Base-by-base conservation (phyloP, 2,329 filamentous ascomycete species). In the Diaporthe amygdali region DNA sequence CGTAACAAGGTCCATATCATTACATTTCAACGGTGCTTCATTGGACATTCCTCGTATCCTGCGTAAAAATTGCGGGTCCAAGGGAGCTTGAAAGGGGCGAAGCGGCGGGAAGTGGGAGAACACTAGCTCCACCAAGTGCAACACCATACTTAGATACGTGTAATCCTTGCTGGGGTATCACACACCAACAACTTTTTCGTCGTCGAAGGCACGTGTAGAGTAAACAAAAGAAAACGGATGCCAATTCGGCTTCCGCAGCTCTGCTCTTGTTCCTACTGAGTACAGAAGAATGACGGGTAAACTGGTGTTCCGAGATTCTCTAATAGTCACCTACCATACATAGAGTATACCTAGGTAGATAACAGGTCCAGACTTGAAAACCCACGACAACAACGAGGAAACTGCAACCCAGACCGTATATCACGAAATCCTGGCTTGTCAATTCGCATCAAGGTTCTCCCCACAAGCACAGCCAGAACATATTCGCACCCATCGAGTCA, bases 51-150 rank as follows among this genome's bases (percentile, higher is more conserved):
- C 27, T n/a, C 46, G 5, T 27, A 52, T 41, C 32, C 30, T 25
- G 20, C 17, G 17, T 22, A 52, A 39, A 32, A 46, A 20, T 46
- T n/a, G n/a, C 9, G 5, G 17, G 5, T 27, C 22, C 15, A 30
- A 25, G 56, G 39, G 34, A 47, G 25, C 41, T 32, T 30, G 56
- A 47, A 32, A 20, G 22, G 44, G 44, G 44, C 30, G n/a, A 47
- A 15, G 49, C 49, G 49, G 30, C 63, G 63, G 63, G 32, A 54
- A 66, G 47, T 66, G 63, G 63, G 47, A 66, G 63, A 10, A 17
- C 30, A 39, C 44, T 39, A 34, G 34, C 22, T 27, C 34, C 54
- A 25, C 17, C 9, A 14, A 59, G 14, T 39, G 15, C 32, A 10
- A 59, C 34, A 25, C n/a, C 37, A 59, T 39, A 27, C n/a, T 41